Evolutionary conservation across 495 filamentous ascomycete genomes (phyloP), one percentile per base, ranked within the genome.

Genomic region (Talaromyces borbonicus): DNA sequence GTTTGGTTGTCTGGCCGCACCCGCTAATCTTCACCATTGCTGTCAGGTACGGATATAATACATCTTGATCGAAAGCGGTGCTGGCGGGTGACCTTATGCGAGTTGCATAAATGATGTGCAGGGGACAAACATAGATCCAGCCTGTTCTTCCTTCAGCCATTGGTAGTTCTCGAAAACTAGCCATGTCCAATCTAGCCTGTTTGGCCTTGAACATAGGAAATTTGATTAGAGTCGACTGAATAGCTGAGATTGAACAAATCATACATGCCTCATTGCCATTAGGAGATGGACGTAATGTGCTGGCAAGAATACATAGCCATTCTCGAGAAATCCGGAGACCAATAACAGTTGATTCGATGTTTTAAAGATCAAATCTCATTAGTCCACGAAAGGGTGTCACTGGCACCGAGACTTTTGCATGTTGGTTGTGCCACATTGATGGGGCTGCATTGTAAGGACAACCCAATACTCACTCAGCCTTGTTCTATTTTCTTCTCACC

Each of bases 251-350:
- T 26, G 14, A 25, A 14, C 36, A 24, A 11, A 6, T 8, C 5
- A 40, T 26, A 23, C 16, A 6, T 20, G 6, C 12, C 16, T 23
- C 22, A 26, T 26, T 11, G 38, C 38, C n/a, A 41, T 41, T 41
- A 23, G 38, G n/a, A n/a, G n/a, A n/a, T n/a, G n/a, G n/a, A n/a
- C n/a, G n/a, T n/a, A n/a, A 41, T 41, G 38, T 15, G 38, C 23
- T 41, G 38, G 20, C 38, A 41, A 41, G 8, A 8, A 26, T 41
- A 26, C 38, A 41, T 23, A 41, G 38, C 38, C 38, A 41, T 41
- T n/a, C 22, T 26, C 14, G 22, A 38, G 35, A 12, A 11, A 15
- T 7, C 7, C 6, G 14, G 19, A n/a, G 38, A 11, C 38, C 38
- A 41, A 25, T 41, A 14, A 26, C 5, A 19, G 12, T 15, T 40